Evolutionary conservation across 2,329 filamentous ascomycete species (phyloP), one percentile per base, ranked within the genome.

Genomic region (Aureobasidium sp.): DNA sequence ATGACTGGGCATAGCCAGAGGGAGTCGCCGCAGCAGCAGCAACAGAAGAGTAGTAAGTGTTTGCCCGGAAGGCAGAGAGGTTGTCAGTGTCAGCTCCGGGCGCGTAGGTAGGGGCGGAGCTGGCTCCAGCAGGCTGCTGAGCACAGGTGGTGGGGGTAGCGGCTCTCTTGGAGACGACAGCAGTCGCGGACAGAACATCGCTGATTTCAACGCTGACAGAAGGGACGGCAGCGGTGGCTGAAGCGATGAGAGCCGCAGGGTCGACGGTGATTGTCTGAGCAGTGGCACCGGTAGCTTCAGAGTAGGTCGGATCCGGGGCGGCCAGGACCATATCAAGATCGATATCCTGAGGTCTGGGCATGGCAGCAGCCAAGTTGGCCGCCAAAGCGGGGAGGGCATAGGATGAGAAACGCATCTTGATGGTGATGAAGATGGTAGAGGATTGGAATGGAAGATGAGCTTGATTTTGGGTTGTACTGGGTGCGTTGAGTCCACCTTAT

Each of bases 261-360:
- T 66, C 50, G 49, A 64, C 52, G 27, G 67, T 63, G 12, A 67
- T 61, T 14, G 67, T 67, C 24, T 56, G 49, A 12, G 66, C 48
- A 15, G 60, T 61, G 12, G 62, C 59, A 19, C 67, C 57, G n/a
- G 61, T 40, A 24, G 60, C 59, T 14, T 59, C 45, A 3, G 40
- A 24, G 33, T 27, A 58, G 2, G 54, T 58, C 9, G 54, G 54
- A 7, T 58, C 54, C 5, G 54, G 54, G 15, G 54, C 31, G n/a
- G 31, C 54, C 1, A 58, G 8, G 35, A 68, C 65, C 12, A 64
- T 63, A 45, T 62, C 62, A 52, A 61, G 65, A 59, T 68, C 67
- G 52, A 69, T 60, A 37, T 60, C 66, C 42, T 69, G 67, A 31
- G 67, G 67, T 27, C 65, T 54, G 48, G 67, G 66, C 24, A 67